Base-by-base conservation (phyloP, 2,329 filamentous ascomycete species). In the Myrmaecium sp. region DNA sequence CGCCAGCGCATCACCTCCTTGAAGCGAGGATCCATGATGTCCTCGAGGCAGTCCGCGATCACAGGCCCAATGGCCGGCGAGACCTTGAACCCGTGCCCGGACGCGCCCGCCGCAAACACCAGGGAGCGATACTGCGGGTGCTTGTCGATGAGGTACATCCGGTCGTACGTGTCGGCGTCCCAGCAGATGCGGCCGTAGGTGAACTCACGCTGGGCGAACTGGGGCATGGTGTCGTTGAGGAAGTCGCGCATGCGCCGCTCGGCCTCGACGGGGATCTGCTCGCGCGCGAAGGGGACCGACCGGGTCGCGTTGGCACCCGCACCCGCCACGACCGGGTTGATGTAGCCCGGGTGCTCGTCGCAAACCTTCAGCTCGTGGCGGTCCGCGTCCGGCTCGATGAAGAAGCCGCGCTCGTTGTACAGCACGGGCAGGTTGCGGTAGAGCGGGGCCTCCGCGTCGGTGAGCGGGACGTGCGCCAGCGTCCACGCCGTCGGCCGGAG, bases 291-390 rank as follows among this genome's bases (percentile, higher is more conserved):
- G 0, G 57, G 55, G 1, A 54, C 32, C 5, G 52, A 58, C 11
- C 40, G 38, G 17, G 38, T 31, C 9, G 28, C 20, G n/a, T n/a
- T n/a, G n/a, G n/a, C n/a, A n/a, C n/a, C n/a, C n/a, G n/a, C n/a
- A n/a, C n/a, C n/a, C n/a, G n/a, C n/a, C n/a, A n/a, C n/a, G n/a
- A n/a, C n/a, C 1, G 39, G 31, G 31, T 67, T 66, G 30, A 56
- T 59, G 33, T 68, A 69, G 3, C 64, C 64, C 0, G 64, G 64
- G 31, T 68, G 64, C 35, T 69, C 63, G 33, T 69, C 64, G 38
- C 66, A 60, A 25, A 64, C 49, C 35, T 63, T 63, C n/a, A 63
- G 43, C 31, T 62, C 52, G 22, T 51, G 46, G 2, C 46, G 52
- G 21, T 58, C 55, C 18, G 51, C 56, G 23, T 60, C 56, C 1